Percentiles rank a stretch among this genome's conserved stretches.
Evolutionary conservation across 2,329 filamentous ascomycete species (phyloP).

Genomic region (Fusarium sp.): DNA sequence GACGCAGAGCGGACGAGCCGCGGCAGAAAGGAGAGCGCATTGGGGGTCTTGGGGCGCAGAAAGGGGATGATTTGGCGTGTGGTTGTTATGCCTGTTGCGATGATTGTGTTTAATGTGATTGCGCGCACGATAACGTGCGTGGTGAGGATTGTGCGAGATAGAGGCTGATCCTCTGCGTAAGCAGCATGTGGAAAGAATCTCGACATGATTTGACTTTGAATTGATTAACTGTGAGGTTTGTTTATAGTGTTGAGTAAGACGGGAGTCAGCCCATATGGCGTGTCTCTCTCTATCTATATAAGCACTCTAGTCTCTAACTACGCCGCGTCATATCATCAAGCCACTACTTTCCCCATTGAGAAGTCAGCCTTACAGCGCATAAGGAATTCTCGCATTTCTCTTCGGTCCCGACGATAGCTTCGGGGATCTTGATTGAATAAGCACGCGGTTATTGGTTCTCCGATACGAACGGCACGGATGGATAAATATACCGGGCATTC

Average conservation of each 20-base stretch:
- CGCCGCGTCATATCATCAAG: constrained; percentile 38
- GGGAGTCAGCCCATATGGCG: neutral
- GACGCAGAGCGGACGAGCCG: constrained; percentile 62
- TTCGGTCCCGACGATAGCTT: constrained; percentile 21
- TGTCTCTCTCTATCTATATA: constrained; percentile 16
- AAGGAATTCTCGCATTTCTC: constrained; percentile 11
- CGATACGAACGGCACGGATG: constrained; percentile 25
- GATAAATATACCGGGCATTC: constrained; percentile 32
- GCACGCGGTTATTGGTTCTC: constrained; percentile 39
- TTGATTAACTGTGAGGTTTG: neutral
- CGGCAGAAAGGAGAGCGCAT: constrained; percentile 48
- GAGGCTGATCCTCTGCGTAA: constrained; percentile 74
- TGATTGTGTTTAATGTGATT: constrained; percentile 65
- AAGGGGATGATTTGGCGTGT: constrained; percentile 51
- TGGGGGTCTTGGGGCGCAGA: constrained; percentile 49
- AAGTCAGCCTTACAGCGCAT: constrained; percentile 16
- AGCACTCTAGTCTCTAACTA: neutral
- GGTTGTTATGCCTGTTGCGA: constrained; percentile 59
- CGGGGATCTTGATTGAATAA: constrained; percentile 35
- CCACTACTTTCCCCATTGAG: constrained; percentile 11
- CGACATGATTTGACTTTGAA: constrained; percentile 59
- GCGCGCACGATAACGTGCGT: constrained; percentile 71
- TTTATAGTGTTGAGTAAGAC: constrained; percentile 4
- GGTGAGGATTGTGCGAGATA: constrained; percentile 67
- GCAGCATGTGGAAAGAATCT: constrained; percentile 67